A percentile compares a stretch with the other conserved stretches of the same genome.
Conservation (phyloP, 108 stramenopile genomes). For the Nannochloropsis oceanica region DNA sequence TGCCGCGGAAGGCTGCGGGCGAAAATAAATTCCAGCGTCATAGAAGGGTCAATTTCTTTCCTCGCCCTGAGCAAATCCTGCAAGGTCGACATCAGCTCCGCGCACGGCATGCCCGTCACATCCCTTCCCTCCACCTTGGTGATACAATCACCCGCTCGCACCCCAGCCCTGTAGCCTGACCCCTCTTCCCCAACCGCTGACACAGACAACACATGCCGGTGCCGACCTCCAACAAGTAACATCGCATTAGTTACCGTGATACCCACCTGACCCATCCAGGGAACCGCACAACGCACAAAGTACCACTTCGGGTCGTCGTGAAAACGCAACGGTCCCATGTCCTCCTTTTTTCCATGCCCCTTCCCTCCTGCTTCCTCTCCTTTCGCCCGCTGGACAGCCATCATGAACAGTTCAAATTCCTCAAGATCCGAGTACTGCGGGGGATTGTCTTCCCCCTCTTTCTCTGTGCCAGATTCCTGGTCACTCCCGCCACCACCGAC, state of each 20-base stretch:
- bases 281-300: neutral
- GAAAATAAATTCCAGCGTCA: neutral
- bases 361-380: neutral
- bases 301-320: neutral
- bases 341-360: neutral
- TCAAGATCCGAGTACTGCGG: neutral
- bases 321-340: neutral
- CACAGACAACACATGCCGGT: neutral
- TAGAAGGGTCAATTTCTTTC: neutral
- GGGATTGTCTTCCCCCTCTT: neutral
- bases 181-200: neutral
- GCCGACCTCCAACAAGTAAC: neutral
- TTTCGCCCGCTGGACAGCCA: neutral
- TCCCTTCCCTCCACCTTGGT: neutral
- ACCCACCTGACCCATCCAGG: neutral
- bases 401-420: neutral
- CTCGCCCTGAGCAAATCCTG: neutral
- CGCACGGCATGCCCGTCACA: neutral
- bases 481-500: neutral
- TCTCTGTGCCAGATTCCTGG: neutral
- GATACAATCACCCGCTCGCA: neutral
- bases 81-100: neutral
- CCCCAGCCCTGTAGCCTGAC: neutral
- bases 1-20: neutral
- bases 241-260: neutral